These are phyloP conservation scores for Penicillium hesseltinei DNA, from an alignment of 2,329 filamentous ascomycete genomes.

Conservation along the genomic window DNA sequence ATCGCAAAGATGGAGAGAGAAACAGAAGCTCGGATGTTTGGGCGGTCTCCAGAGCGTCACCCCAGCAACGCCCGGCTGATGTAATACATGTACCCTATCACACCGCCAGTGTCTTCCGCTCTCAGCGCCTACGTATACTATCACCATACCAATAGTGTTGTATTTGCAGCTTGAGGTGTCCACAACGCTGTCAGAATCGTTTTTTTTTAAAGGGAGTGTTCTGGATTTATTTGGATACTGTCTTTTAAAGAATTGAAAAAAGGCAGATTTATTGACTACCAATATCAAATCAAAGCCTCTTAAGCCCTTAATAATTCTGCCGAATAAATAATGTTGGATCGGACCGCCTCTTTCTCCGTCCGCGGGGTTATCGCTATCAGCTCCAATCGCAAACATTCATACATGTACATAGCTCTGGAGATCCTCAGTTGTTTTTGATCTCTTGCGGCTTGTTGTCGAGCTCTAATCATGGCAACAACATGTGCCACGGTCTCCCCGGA, in stretches of 20 bases:
- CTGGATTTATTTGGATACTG: neutral
- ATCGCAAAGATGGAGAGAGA: slow-evolving; percentile 11
- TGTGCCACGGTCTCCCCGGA: slow-evolving; percentile 57
- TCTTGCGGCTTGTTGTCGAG: slow-evolving; percentile 16
- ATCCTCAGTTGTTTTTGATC: neutral
- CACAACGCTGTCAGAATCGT: neutral
- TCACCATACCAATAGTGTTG: neutral
- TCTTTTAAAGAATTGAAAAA: neutral
- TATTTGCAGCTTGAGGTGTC: neutral
- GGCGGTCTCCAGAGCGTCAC: slow-evolving; percentile 13
- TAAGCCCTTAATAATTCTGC: neutral
- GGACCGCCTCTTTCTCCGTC: slow-evolving; percentile 34
- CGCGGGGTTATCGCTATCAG: slow-evolving; percentile 32
- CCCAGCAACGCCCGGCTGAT: slow-evolving; percentile 20
- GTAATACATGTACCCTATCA: neutral
- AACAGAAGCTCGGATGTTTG: slow-evolving; percentile 21
- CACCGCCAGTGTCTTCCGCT: neutral
- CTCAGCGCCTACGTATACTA: neutral
- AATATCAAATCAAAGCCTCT: too few relatives aligned
- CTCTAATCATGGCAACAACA: slow-evolving; percentile 30
- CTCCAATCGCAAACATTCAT: slow-evolving; percentile 1
- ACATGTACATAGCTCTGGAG: slow-evolving; percentile 5
- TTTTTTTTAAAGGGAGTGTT: too few relatives aligned
- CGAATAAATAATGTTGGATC: slow-evolving; percentile 8
- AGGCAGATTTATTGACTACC: neutral